Evolutionary conservation across 768 basidiomycete species (phyloP).

Genomic region (Russula foetens): DNA sequence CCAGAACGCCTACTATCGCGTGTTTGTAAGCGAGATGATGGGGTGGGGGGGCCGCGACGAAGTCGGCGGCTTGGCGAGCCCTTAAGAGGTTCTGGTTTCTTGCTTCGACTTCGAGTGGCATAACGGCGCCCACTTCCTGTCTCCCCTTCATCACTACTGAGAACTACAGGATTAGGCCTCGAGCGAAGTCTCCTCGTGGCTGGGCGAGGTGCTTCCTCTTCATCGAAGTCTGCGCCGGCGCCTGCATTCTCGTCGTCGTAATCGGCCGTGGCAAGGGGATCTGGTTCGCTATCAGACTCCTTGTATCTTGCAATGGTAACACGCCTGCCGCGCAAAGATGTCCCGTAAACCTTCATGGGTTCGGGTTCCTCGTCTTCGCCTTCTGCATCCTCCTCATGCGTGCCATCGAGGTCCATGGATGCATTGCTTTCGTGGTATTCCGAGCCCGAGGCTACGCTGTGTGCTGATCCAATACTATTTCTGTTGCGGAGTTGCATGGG

Average conservation of each 20-base stretch:
- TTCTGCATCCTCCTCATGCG: slow-evolving; percentile 20
- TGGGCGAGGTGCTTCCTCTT: slow-evolving; percentile 24
- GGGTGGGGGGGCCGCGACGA: slow-evolving; percentile 31
- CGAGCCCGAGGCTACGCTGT: slow-evolving; percentile 28
- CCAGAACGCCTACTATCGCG: slow-evolving; percentile 13
- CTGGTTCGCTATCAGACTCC: slow-evolving; percentile 25
- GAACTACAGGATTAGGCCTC: slow-evolving; percentile 28
- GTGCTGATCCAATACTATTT: slow-evolving; percentile 13
- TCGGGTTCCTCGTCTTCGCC: slow-evolving; percentile 20
- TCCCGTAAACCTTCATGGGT: slow-evolving; percentile 12
- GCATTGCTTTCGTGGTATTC: slow-evolving; percentile 30
- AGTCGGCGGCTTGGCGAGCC: slow-evolving; percentile 23
- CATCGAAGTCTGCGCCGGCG: slow-evolving; percentile 20
- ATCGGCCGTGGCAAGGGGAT: slow-evolving; percentile 5
- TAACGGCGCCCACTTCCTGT: slow-evolving; percentile 27
- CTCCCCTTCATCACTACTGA: slow-evolving; percentile 39
- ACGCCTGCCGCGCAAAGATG: slow-evolving; percentile 24
- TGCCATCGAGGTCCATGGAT: slow-evolving; percentile 27
- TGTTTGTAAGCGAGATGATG: slow-evolving; percentile 2
- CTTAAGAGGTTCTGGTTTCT: slow-evolving; percentile 25
- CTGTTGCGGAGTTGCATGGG: slow-evolving; percentile 19
- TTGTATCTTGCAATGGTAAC: slow-evolving; percentile 24
- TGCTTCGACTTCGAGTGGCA: slow-evolving; percentile 34
- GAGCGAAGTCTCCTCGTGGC: slow-evolving; percentile 12
- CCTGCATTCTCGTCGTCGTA: slow-evolving; percentile 6